Evolutionary conservation across 164 flowering plant species (phyloP).

Genomic region (Brasenia schreberi): DNA sequence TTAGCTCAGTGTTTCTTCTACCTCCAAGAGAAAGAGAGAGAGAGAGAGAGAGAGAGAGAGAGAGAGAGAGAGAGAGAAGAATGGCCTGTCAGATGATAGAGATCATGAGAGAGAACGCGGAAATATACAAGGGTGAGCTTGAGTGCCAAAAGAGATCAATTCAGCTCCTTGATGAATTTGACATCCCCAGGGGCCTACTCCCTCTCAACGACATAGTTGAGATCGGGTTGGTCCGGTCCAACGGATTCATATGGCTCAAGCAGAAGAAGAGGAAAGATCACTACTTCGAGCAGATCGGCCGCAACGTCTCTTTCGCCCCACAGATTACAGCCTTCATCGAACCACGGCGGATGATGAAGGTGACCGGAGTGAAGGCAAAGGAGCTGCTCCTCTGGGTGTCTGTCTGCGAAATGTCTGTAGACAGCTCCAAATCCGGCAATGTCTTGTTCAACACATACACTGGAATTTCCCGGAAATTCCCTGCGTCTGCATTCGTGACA

Average conservation of each 20-base stretch:
- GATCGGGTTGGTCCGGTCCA: background rate
- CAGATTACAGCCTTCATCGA: background rate
- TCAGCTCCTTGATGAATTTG: background rate
- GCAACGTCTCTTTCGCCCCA: background rate
- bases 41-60: background rate
- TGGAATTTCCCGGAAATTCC: background rate
- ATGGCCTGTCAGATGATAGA: background rate
- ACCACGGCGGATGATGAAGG: background rate
- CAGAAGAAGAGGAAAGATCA: background rate
- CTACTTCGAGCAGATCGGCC: background rate
- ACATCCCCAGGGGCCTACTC: background rate
- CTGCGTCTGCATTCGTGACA: background rate
- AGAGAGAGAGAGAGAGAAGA: background rate
- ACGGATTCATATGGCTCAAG: background rate
- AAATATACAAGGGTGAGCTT: background rate
- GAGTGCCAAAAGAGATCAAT: background rate
- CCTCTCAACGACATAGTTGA: background rate
- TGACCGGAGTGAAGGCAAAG: background rate
- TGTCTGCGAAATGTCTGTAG: background rate
- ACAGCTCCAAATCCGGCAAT: background rate
- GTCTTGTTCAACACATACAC: background rate
- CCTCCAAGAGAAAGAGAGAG: too few species aligned
- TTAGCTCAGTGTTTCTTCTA: too few species aligned
- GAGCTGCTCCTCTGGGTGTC: background rate
- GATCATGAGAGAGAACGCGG: background rate